Evolutionary conservation across 345 rosid species (phyloP), one percentile per base, ranked within the genome.

Genomic region (Capsella bursapastoris): DNA sequence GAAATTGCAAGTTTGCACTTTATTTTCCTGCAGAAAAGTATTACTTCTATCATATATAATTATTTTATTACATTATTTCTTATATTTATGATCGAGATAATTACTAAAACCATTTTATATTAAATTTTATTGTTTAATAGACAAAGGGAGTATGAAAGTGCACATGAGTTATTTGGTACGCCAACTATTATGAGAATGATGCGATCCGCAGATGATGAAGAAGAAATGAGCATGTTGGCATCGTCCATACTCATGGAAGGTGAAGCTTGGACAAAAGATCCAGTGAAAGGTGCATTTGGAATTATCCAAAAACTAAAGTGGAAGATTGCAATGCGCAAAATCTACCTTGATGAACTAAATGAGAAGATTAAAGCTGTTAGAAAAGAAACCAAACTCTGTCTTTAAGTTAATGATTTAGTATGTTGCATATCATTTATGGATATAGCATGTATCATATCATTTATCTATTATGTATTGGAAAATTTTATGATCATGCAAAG

Each of bases 171-270:
- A n/a, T 69, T 57, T 57, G 64, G 64, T 43, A 69, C 56, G 2
- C 8, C 29, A 31, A 44, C 7, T 0, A 69, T 69, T 11, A 16
- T 43, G 0, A 44, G 15, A 18, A 69, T 44, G 64, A 44, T 69
- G 35, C 57, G 3, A 18, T 14, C 2, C 34, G 44, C 45, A 0
- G 6, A 44, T 5, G 7, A 6, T 5, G 1, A 0, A 1, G 56
- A 18, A 1, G 2, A 69, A 31, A 68, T 15, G 16, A 2, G 3
- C 4, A 0, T 7, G 3, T 18, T 69, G 51, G 73, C 73, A 15
- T 15, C 4, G 4, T 57, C 64, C 9, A 44, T 69, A 29, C 64
- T 69, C 9, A 8, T 2, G 2, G 73, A 69, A 69, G 64, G 73
- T 32, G 10, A 0, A 0, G 64, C 56, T 2, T 57, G 73, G 73